phyloP scores from a whole-genome alignment of 2,329 filamentous ascomycete genomes.

The Claviceps sp. region DNA sequence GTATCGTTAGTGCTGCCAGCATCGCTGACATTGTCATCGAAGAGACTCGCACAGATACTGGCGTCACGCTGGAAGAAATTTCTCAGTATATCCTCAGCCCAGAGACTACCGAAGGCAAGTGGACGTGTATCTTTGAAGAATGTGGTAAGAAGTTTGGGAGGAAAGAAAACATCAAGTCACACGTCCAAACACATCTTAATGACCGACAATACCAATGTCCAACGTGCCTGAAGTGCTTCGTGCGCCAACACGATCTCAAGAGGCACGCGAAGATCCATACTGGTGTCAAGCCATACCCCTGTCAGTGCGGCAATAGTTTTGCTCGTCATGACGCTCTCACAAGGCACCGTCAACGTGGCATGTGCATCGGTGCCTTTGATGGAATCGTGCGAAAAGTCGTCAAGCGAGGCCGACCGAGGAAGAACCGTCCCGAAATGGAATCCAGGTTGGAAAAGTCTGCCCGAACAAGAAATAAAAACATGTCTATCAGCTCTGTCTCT shows the following conservation, averaged over 20 bases:
- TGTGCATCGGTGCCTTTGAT: constrained; percentile 92
- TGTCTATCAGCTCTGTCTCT: constrained; percentile 32
- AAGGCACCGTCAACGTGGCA: constrained; percentile 83
- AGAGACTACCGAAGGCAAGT: constrained; percentile 61
- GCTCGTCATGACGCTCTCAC: constrained; percentile 91
- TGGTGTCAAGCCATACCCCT: constrained; percentile 88
- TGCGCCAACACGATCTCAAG: constrained; percentile 93
- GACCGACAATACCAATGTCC: constrained; percentile 93
- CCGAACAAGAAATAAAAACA: constrained; percentile 41
- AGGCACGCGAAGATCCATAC: constrained; percentile 96
- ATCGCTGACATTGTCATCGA: constrained; percentile 51
- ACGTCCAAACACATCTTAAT: constrained; percentile 94
- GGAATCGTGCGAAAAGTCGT: constrained; percentile 50
- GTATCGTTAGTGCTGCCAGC: constrained; percentile 43
- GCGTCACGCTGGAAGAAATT: constrained; percentile 77
- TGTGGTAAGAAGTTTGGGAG: constrained; percentile 89
- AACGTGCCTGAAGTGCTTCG: constrained; percentile 88
- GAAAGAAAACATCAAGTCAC: constrained; percentile 97
- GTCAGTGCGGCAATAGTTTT: constrained; percentile 88
- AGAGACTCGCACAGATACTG: constrained; percentile 60
- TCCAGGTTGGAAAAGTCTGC: constrained; percentile 44
- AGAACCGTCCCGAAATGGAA: constrained; percentile 44
- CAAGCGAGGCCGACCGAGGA: constrained; percentile 51
- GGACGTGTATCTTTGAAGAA: constrained; percentile 61
- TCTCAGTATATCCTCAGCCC: constrained; percentile 60